Evolutionary conservation across 2,329 filamentous ascomycete species (phyloP).

Genomic region (Exophiala lecanii-corni): DNA sequence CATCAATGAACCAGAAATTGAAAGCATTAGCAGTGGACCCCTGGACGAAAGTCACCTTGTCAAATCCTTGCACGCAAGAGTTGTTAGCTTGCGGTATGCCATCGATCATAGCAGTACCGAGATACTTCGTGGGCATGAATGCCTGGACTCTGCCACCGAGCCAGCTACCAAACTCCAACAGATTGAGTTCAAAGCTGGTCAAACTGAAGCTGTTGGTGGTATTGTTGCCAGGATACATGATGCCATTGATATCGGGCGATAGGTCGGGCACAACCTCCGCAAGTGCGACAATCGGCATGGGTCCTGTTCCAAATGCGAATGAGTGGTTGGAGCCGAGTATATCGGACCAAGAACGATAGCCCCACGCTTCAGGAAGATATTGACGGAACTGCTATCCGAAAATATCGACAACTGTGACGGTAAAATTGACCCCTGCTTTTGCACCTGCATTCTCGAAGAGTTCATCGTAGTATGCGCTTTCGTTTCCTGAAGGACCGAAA

Average conservation of each 20-base stretch:
- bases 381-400: constrained; percentile 12
- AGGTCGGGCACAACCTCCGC: constrained; percentile 10
- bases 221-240: constrained; percentile 13
- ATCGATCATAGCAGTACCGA: constrained; percentile 11
- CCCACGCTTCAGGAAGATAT: constrained; percentile 7
- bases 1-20: constrained; percentile 15
- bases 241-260: constrained; percentile 6
- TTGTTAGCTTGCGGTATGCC: constrained; percentile 6
- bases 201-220: constrained; percentile 7
- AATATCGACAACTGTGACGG: constrained; percentile 10
- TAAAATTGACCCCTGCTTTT: constrained; percentile 7
- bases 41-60: constrained; percentile 11
- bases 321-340: not conserved
- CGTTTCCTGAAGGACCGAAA: constrained; percentile 9
- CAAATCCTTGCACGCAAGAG: constrained; percentile 10
- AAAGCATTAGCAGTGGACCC: constrained; percentile 12
- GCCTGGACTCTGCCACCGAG: constrained; percentile 11
- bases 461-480: constrained; percentile 3
- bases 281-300: constrained; percentile 12
- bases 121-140: constrained; percentile 16
- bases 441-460: constrained; percentile 11
- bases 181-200: constrained; percentile 14
- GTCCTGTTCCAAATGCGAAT: constrained; percentile 6
- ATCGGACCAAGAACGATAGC: constrained; percentile 7
- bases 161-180: constrained; percentile 20